phyloP scores from a whole-genome alignment of 2,329 filamentous ascomycete genomes.

The Aspergillus aculeatus region DNA sequence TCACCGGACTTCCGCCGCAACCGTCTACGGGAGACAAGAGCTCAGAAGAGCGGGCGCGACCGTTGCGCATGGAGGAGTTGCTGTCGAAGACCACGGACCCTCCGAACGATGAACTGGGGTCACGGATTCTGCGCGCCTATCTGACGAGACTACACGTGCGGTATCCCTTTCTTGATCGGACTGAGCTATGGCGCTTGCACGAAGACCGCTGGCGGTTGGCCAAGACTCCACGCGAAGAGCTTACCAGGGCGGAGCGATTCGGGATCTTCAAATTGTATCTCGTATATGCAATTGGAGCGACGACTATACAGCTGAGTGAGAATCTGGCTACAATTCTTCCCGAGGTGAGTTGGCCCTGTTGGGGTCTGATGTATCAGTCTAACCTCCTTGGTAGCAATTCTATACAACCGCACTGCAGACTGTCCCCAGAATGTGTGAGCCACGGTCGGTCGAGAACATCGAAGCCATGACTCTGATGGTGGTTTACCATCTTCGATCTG shows the following conservation, averaged over 20 bases:
- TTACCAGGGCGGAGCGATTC: slow-evolving; percentile 41
- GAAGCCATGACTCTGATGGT: slow-evolving; percentile 54
- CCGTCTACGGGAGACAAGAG: slow-evolving; percentile 9
- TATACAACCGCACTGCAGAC: slow-evolving; percentile 53
- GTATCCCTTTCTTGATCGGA: slow-evolving; percentile 52
- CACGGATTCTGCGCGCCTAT: slow-evolving; percentile 47
- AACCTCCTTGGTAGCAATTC: slow-evolving; percentile 39
- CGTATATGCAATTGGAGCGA: slow-evolving; percentile 54
- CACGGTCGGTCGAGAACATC: slow-evolving; percentile 52
- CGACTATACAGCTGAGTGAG: slow-evolving; percentile 50
- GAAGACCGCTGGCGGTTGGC: slow-evolving; percentile 40
- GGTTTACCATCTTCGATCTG: slow-evolving; percentile 52
- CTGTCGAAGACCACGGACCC: slow-evolving; percentile 47
- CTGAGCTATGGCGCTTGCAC: slow-evolving; percentile 48
- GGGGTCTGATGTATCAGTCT: not conserved
- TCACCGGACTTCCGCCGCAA: slow-evolving; percentile 17
- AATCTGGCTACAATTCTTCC: slow-evolving; percentile 45
- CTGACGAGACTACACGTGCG: slow-evolving; percentile 48
- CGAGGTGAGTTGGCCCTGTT: slow-evolving; percentile 34
- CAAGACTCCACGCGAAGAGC: slow-evolving; percentile 36
- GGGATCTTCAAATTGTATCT: slow-evolving; percentile 54
- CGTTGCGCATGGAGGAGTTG: slow-evolving; percentile 43
- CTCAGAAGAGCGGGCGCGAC: slow-evolving; percentile 24
- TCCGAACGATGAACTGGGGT: slow-evolving; percentile 48
- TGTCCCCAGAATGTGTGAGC: slow-evolving; percentile 50